Conservation (phyloP, 2,329 filamentous ascomycete genomes). For the Phyllosticta citrichinensis region DNA sequence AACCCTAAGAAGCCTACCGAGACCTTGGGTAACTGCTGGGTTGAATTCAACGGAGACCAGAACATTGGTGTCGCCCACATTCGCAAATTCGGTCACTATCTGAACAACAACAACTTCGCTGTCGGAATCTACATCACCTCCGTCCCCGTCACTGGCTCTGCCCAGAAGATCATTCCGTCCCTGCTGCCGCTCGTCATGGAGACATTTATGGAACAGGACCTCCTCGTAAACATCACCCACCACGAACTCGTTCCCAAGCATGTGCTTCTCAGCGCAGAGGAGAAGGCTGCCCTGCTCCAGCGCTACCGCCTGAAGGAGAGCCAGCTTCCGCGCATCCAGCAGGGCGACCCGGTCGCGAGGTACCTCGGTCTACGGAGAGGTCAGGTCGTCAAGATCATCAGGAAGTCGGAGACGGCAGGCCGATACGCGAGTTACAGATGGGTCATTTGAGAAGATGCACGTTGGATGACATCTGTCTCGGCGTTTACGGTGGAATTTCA, state of each 20-base stretch:
- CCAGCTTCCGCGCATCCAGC: slow-evolving; percentile 84
- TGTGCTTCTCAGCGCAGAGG: slow-evolving; percentile 77
- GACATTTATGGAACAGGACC: slow-evolving; percentile 89
- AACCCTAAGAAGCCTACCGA: slow-evolving; percentile 58
- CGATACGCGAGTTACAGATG: slow-evolving; percentile 91
- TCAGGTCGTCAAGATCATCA: slow-evolving; percentile 97
- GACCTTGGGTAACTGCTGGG: slow-evolving; percentile 80
- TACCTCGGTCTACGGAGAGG: slow-evolving; percentile 85
- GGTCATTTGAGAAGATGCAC: slow-evolving; percentile 31
- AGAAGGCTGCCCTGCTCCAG: slow-evolving; percentile 77
- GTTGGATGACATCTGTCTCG: not conserved
- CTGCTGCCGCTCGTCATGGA: slow-evolving; percentile 76
- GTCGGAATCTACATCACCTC: slow-evolving; percentile 85
- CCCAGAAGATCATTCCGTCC: slow-evolving; percentile 74
- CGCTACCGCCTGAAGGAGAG: slow-evolving; percentile 95
- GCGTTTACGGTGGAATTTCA: slow-evolving; percentile 9
- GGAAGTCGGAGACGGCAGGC: slow-evolving; percentile 89
- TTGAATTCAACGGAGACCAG: slow-evolving; percentile 78
- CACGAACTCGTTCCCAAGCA: slow-evolving; percentile 95
- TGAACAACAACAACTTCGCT: slow-evolving; percentile 70
- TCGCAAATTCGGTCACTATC: slow-evolving; percentile 76
- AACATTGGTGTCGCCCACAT: slow-evolving; percentile 86
- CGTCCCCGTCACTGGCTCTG: slow-evolving; percentile 72
- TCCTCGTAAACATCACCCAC: slow-evolving; percentile 95
- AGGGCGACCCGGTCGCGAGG: slow-evolving; percentile 82